Evolutionary conservation across 495 filamentous ascomycete species (phyloP).

Genomic region (Darksidea phi): DNA sequence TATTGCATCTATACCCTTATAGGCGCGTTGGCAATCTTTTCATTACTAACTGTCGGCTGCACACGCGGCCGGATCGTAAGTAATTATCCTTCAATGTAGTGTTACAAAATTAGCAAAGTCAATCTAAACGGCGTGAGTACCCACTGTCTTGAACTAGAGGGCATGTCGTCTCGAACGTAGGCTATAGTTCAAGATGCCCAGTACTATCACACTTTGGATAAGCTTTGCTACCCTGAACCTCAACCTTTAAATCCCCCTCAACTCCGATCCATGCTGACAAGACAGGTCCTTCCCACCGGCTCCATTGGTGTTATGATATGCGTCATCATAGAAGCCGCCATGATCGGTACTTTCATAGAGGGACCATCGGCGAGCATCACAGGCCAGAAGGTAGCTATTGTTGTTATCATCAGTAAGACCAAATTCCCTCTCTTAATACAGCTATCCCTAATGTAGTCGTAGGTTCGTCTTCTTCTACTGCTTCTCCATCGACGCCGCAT

Average conservation of each 20-base stretch:
- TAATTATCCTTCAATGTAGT: no score
- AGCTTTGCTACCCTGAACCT: no score
- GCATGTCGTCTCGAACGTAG: no score
- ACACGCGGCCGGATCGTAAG: constrained; percentile 35
- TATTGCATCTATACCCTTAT: constrained; percentile 37
- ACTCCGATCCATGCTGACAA: neutral
- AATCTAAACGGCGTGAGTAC: no score
- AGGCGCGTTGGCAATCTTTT: constrained; percentile 36
- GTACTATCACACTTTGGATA: no score
- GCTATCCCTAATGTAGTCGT: neutral
- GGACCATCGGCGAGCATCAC: constrained; percentile 15
- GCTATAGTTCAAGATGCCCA: no score
- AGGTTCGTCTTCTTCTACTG: constrained; percentile 35
- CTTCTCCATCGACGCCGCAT: constrained; percentile 35
- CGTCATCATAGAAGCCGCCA: constrained; percentile 37
- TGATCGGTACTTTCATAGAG: constrained; percentile 33
- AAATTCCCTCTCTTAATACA: neutral
- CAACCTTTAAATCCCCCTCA: no score
- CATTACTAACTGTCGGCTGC: constrained; percentile 35
- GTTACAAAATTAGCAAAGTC: no score
- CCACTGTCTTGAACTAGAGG: no score
- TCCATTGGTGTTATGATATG: constrained; percentile 34
- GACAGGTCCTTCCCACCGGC: constrained; percentile 33
- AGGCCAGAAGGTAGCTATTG: constrained; percentile 36
- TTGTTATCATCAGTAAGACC: constrained; percentile 30